Conservation (phyloP, 257 asterid species). For the Paulownia fortunei region DNA sequence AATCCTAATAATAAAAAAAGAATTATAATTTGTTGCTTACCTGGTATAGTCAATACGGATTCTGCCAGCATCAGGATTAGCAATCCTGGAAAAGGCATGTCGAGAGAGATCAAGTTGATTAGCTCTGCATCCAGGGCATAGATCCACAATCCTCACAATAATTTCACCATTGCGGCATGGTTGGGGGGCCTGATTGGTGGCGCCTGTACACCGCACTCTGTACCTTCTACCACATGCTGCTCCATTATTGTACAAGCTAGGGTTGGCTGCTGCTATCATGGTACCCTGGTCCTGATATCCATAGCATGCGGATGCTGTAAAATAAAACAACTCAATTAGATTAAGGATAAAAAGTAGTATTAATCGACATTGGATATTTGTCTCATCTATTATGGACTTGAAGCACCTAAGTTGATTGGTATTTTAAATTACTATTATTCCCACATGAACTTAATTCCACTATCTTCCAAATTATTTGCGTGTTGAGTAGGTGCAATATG, state of each 20-base stretch:
- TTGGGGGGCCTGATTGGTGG: conserved; percentile 20
- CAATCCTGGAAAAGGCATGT: conserved; percentile 40
- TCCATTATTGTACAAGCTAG: conserved; percentile 27
- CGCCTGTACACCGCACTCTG: conserved; percentile 35
- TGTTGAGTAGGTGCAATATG: too few species aligned
- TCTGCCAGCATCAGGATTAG: conserved; percentile 36
- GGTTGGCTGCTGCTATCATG: conserved; percentile 44
- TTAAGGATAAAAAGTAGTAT: too few species aligned
- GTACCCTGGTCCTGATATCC: conserved; percentile 34
- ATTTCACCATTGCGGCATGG: conserved; percentile 35
- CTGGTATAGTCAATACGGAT: conserved; percentile 22
- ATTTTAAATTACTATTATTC: too few species aligned
- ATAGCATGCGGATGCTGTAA: conserved; percentile 45
- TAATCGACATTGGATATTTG: too few species aligned
- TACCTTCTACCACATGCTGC: conserved; percentile 40
- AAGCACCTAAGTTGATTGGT: too few species aligned
- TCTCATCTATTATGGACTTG: too few species aligned
- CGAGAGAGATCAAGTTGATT: conserved; percentile 44
- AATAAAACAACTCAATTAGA: too few species aligned
- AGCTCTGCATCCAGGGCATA: conserved; percentile 30
- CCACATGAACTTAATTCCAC: too few species aligned
- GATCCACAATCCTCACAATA: conserved; percentile 38
- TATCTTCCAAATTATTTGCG: too few species aligned
- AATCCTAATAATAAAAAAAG: too few species aligned
- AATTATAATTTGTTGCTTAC: not conserved